Base-by-base conservation (phyloP, 2,329 filamentous ascomycete genomes). In the Stenocarpella maydis region DNA sequence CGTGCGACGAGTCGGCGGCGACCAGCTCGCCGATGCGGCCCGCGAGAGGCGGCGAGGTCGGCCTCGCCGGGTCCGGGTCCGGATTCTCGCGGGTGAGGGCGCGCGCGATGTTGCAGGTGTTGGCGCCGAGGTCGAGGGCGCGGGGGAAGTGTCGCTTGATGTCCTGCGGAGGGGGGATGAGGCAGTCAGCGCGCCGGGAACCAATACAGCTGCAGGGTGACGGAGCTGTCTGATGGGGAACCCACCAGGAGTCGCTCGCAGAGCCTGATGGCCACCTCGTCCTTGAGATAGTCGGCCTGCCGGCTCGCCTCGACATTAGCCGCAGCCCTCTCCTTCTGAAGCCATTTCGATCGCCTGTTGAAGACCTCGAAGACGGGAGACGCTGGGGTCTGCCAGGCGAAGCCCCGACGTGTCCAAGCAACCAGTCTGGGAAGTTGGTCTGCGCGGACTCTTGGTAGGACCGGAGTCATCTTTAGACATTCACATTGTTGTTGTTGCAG, bases 121-220 rank as follows among this genome's bases (percentile, higher is more conserved):
- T 97, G 72, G 96, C 95, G 72, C 96, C 96, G 39, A 98, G 90
- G 80, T 99, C 96, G 71, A 99, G 91, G 87, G 94, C 94, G 73
- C 89, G 87, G 53, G 92, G 88, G 75, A 97, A 98, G 68, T 90
- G 86, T 39, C 96, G 92, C 76, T 97, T 97, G 83, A 99, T 97
- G 78, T 98, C 95, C 92, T 95, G 72, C 15, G 28, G 21, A 15
- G 19, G 14, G 50, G 12, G 28, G 15, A 17, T 47, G 28, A 19
- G 24, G 3, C 15, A 45, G 15, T 24, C 60, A 47, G 24, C 8
- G 49, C 8, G 15, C 28, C 15, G 47, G 34, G 17, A 15, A 5
- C 28, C 3, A 43, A 43, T n/a, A n/a, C 2, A 70, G 55, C 8
- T 41, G 1, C 39, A 4, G 28, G 31, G 31, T 28, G 34, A 26